These are phyloP conservation scores for Suillus lakei DNA, from an alignment of 768 basidiomycete genomes.

Conservation along the genomic window DNA sequence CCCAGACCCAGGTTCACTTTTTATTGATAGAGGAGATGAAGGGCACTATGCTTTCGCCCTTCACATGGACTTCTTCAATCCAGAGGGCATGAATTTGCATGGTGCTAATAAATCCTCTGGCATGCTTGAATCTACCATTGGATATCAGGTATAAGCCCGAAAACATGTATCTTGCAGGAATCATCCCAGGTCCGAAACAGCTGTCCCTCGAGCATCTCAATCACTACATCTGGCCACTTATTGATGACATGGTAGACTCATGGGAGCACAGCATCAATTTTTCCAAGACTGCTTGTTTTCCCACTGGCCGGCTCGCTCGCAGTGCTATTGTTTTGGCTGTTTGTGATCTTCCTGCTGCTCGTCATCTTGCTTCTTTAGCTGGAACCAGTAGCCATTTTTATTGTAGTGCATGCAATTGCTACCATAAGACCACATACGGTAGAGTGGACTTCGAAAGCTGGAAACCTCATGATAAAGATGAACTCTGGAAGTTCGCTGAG, in stretches of 20 bases:
- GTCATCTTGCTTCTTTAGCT: slow-evolving; percentile 33
- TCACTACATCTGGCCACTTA: slow-evolving; percentile 13
- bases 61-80: slow-evolving; percentile 15
- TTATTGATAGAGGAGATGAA: slow-evolving; percentile 20
- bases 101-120: background rate
- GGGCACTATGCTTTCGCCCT: slow-evolving; percentile 3
- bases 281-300: slow-evolving; percentile 14
- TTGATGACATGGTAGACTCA: slow-evolving; percentile 16
- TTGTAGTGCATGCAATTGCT: slow-evolving; percentile 35
- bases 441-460: slow-evolving; percentile 17
- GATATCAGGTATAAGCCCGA: too few species aligned
- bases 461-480: slow-evolving; percentile 14
- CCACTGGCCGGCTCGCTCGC: slow-evolving; percentile 13
- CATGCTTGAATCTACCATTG: too few species aligned
- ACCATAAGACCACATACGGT: slow-evolving; percentile 8
- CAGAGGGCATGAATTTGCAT: background rate
- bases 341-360: slow-evolving; percentile 30
- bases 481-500: slow-evolving; percentile 15
- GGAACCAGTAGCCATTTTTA: slow-evolving; percentile 22
- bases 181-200: too few species aligned
- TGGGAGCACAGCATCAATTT: slow-evolving; percentile 22
- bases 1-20: too few species aligned
- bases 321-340: slow-evolving; percentile 26
- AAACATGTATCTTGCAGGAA: too few species aligned
- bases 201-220: background rate